These are phyloP conservation scores for Ceratocystis destructans DNA, from an alignment of 2,329 filamentous ascomycete genomes.

Conservation along the genomic window DNA sequence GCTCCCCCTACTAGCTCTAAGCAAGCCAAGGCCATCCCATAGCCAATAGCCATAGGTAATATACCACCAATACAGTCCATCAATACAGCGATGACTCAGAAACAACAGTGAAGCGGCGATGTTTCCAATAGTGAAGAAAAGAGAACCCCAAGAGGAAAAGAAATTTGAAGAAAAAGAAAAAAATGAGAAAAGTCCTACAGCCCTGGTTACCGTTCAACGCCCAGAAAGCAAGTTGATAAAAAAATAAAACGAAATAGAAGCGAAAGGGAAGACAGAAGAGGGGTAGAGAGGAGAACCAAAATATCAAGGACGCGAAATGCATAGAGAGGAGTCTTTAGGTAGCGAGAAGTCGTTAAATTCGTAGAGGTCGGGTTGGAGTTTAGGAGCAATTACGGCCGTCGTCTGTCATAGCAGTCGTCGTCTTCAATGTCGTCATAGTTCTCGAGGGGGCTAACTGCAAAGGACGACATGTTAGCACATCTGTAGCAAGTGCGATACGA, in stretches of 20 bases:
- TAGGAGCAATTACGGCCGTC: neutral
- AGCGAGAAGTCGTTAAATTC: slow-evolving; percentile 5
- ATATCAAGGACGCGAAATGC: slow-evolving; percentile 2
- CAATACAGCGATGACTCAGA: neutral
- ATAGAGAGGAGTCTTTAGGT: neutral
- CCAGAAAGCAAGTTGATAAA: slow-evolving; percentile 12
- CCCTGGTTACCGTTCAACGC: slow-evolving; percentile 13
- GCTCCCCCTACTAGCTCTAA: neutral
- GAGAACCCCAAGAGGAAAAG: neutral
- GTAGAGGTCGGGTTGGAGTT: neutral
- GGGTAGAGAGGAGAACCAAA: neutral
- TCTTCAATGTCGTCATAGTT: neutral
- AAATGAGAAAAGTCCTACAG: neutral
- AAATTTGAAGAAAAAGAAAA: neutral
- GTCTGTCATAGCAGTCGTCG: neutral
- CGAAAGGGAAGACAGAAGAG: neutral
- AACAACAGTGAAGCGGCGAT: neutral
- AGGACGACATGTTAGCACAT: neutral
- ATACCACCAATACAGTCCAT: neutral
- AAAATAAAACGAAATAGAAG: slow-evolving; percentile 1
- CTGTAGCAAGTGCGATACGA: neutral
- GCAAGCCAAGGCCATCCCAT: neutral
- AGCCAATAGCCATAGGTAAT: neutral
- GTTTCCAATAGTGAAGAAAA: neutral
- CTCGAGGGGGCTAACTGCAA: neutral